phyloP scores from a whole-genome alignment of 2,329 filamentous ascomycete species.

The Claviceps arundinis region DNA sequence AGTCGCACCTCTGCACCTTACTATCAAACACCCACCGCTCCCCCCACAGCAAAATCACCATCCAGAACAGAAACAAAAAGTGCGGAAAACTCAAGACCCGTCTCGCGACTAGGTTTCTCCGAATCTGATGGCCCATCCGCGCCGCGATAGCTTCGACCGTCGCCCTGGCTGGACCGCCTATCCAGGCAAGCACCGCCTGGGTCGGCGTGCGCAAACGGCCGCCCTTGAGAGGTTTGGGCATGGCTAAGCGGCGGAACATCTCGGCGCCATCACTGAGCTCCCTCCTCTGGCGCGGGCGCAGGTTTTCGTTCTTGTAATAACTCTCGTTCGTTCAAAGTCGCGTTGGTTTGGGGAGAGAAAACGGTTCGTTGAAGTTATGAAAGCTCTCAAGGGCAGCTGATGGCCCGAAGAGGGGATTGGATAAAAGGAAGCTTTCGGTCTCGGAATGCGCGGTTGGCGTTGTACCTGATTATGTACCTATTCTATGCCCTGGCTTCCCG shows the following conservation, averaged over 20 bases:
- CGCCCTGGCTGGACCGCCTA: conserved; percentile 26
- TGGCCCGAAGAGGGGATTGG: neutral
- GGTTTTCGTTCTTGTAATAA: neutral
- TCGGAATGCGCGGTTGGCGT: neutral
- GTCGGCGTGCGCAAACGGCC: conserved; percentile 2
- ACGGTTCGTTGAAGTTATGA: neutral
- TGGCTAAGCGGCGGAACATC: conserved; percentile 12
- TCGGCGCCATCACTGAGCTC: conserved; percentile 16
- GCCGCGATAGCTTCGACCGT: conserved; percentile 19
- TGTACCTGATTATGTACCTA: too few relatives aligned
- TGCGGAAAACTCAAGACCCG: conserved; percentile 52
- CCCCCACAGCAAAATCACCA: conserved; percentile 68
- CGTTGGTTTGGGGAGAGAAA: neutral
- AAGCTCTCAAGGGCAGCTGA: neutral
- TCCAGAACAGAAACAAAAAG: conserved; percentile 59
- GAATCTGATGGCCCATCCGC: conserved; percentile 15
- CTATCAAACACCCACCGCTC: conserved; percentile 67
- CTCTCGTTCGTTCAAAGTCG: neutral
- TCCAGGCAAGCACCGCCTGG: conserved; percentile 18
- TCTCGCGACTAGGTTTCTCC: conserved; percentile 32
- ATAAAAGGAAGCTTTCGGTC: neutral
- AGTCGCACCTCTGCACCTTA: conserved; percentile 59
- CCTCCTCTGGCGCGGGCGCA: neutral
- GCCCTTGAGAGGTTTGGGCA: conserved; percentile 3
- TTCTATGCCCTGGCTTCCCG: neutral